Evolutionary conservation across 1,284 basidiomycete species (phyloP).

Genomic region (Neonothopanus nambi): DNA sequence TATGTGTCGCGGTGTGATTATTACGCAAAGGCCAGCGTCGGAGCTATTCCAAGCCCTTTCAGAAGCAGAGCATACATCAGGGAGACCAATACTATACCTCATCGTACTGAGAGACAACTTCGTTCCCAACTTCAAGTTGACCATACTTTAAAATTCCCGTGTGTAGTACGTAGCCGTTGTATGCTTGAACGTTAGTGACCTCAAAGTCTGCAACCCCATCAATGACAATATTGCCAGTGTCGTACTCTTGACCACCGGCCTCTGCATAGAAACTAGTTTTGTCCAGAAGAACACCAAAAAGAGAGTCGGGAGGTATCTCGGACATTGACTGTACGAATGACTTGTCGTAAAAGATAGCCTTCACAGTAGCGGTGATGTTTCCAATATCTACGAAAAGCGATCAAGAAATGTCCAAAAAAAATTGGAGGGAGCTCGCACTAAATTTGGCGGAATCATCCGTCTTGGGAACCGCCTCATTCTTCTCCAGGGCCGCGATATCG

Average conservation of each 20-base stretch:
- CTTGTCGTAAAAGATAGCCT: constrained; percentile 86
- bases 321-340: constrained; percentile 74
- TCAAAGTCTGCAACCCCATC: constrained; percentile 93
- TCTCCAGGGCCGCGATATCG: constrained; percentile 87
- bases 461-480: constrained; percentile 81
- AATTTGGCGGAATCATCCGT: constrained; percentile 94
- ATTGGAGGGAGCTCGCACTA: constrained; percentile 47
- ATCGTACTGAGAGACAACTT: constrained; percentile 61
- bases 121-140: constrained; percentile 38
- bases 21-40: constrained; percentile 95
- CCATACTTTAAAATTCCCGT: constrained; percentile 81
- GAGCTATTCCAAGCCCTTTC: constrained; percentile 47
- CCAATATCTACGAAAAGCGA: constrained; percentile 60
- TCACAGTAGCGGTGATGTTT: constrained; percentile 76
- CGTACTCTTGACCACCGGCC: constrained; percentile 95
- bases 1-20: constrained; percentile 99
- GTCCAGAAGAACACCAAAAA: constrained; percentile 90
- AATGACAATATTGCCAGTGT: constrained; percentile 93
- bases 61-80: constrained; percentile 32
- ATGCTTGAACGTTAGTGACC: constrained; percentile 88
- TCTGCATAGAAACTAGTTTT: constrained; percentile 98
- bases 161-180: constrained; percentile 72
- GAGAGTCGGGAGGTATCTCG: constrained; percentile 59
- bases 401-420: not conserved
- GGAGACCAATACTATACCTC: constrained; percentile 46